Evolutionary conservation across 2,329 filamentous ascomycete species (phyloP).

Genomic region (Cryphonectria radicalis): DNA sequence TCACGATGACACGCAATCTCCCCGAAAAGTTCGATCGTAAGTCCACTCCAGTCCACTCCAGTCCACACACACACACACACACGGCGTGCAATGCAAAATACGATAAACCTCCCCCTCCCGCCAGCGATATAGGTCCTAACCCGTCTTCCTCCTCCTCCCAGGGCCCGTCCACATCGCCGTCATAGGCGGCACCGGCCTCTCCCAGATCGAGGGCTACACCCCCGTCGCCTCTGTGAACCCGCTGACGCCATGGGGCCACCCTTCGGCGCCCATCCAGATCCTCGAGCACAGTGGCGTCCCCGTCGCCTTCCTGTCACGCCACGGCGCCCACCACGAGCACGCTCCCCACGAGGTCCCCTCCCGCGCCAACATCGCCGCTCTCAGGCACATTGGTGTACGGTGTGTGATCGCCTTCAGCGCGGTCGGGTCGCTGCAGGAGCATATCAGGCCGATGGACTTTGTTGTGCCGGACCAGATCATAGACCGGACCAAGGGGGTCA

Average conservation of each 20-base stretch:
- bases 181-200: constrained; percentile 91
- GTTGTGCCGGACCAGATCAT: constrained; percentile 96
- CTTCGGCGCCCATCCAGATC: constrained; percentile 78
- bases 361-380: constrained; percentile 97
- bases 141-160: constrained; percentile 37
- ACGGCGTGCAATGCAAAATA: not conserved
- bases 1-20: constrained; percentile 47
- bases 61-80: not conserved
- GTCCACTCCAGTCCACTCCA: constrained; percentile 32
- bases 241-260: constrained; percentile 85
- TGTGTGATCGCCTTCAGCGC: constrained; percentile 94
- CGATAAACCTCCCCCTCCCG: not conserved
- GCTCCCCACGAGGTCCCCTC: constrained; percentile 94
- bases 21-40: constrained; percentile 64
- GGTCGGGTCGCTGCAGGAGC: constrained; percentile 88
- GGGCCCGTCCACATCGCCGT: constrained; percentile 82
- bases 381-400: constrained; percentile 86
- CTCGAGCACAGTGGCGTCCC: constrained; percentile 82
- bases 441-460: constrained; percentile 95
- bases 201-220: constrained; percentile 83
- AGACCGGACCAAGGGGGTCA: constrained; percentile 92
- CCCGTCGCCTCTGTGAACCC: constrained; percentile 79
- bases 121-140: constrained; percentile 15
- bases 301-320: constrained; percentile 91
- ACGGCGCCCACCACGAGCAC: constrained; percentile 85